These are phyloP conservation scores for Smallanthus sonchifolius DNA, from an alignment of 129 eudicot species.

Conservation along the genomic window DNA sequence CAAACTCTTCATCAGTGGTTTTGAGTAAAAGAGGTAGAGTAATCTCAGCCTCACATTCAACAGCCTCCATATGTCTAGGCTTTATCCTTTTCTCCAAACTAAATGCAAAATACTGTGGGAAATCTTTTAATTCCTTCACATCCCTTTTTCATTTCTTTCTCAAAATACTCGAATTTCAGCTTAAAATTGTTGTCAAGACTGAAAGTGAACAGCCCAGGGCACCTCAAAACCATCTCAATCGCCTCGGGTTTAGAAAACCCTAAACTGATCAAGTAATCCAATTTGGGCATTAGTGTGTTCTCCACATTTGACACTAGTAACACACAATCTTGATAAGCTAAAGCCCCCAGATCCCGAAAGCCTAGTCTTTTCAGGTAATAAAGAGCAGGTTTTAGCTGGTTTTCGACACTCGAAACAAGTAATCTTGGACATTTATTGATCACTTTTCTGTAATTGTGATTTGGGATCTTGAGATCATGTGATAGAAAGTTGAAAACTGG, in stretches of 20 bases:
- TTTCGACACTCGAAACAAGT: constrained; percentile 59
- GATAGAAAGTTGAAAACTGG: constrained; percentile 75
- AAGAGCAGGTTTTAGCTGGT: constrained; percentile 82
- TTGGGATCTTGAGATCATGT: constrained; percentile 59
- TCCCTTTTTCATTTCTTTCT: constrained; percentile 52
- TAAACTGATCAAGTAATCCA: constrained; percentile 52
- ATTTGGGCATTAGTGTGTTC: constrained; percentile 68
- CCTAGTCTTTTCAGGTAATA: constrained; percentile 73
- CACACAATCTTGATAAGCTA: constrained; percentile 77
- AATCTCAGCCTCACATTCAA: constrained; percentile 47
- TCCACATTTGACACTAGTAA: constrained; percentile 83
- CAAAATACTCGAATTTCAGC: constrained; percentile 76
- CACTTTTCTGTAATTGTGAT: constrained; percentile 49
- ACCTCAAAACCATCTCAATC: constrained; percentile 77
- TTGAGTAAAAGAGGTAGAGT: constrained; percentile 64
- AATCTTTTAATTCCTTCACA: constrained; percentile 61
- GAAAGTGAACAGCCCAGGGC: constrained; percentile 82
- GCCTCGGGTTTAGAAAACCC: constrained; percentile 77
- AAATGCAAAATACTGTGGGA: constrained; percentile 88
- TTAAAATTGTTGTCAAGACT: constrained; percentile 76
- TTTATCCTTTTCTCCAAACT: constrained; percentile 94
- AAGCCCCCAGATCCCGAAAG: constrained; percentile 49
- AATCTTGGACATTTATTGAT: constrained; percentile 88
- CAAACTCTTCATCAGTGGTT: constrained; percentile 75
- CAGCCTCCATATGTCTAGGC: constrained; percentile 68